Conservation (phyloP, 2,329 filamentous ascomycete genomes). For the Ceratocystis cubensis region DNA sequence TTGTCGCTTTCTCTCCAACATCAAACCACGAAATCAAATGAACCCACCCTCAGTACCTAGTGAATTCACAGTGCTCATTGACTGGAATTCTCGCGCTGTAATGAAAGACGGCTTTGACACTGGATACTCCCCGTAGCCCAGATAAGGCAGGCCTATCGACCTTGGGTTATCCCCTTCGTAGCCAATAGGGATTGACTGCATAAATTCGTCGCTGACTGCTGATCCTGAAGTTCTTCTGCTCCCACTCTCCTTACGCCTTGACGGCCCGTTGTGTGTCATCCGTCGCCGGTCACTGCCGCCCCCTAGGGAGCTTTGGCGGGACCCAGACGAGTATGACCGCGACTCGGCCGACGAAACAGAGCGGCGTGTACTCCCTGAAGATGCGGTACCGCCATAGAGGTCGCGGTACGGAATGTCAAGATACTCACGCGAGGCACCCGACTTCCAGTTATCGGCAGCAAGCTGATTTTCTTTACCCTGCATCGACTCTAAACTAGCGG, state of each 20-base stretch:
- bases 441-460: constrained; percentile 15
- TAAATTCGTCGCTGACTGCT: constrained; percentile 16
- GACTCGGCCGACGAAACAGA: constrained; percentile 3
- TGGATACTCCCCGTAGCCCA: constrained; percentile 11
- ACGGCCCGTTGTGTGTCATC: constrained; percentile 6
- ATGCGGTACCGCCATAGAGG: constrained; percentile 13
- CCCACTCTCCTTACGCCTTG: constrained; percentile 11
- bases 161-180: constrained; percentile 12
- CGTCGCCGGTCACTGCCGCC: constrained; percentile 1
- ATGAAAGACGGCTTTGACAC: constrained; percentile 17
- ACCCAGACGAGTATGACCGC: constrained; percentile 11
- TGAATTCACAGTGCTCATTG: constrained; percentile 19
- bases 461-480: constrained; percentile 18
- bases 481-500: constrained; percentile 12
- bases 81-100: constrained; percentile 17
- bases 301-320: constrained; percentile 9
- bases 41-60: constrained; percentile 16
- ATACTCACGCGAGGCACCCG: constrained; percentile 13
- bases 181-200: constrained; percentile 19
- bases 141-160: constrained; percentile 7
- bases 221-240: constrained; percentile 15
- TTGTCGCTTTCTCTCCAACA: neutral
- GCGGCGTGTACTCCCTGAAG: constrained; percentile 1
- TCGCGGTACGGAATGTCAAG: constrained; percentile 19
- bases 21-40: neutral